Base-by-base conservation (phyloP, 2,329 filamentous ascomycete species). In the Aspergillus pseudonomiae region DNA sequence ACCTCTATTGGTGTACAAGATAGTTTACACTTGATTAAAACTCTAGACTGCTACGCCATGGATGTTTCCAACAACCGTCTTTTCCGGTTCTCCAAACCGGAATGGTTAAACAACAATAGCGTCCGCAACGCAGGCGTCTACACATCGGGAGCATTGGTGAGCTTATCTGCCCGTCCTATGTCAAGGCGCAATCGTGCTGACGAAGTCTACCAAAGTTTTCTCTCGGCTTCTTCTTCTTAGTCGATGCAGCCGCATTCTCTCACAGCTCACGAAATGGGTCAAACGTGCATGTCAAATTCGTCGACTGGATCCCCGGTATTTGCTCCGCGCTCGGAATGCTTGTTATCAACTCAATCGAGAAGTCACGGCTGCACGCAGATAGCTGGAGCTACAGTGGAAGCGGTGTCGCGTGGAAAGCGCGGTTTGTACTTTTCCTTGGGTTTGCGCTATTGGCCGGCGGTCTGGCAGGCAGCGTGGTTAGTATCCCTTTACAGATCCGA, bases 221-320 rank as follows among this genome's bases (percentile, higher is more conserved):
- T 39, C 81, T 90, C 60, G 88, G 88, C 14, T 88, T 91, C 80
- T 91, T 89, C 83, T 85, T 88, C 77, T 84, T 91, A 68, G 83
- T 91, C 77, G 88, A 91, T 70, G 86, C 87, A 64, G 84, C 88
- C 21, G 82, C 86, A 63, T 90, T 83, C 79, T 89, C 87, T 58
- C 86, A 86, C 70, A 88, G 87, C 63, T 71, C 81, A 60, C 83
- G 82, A 72, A 90, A 90, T 75, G 86, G 84, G 66, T 86, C 86
- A 57, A 77, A 83, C 63, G 83, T 88, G 24, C 87, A 90, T 77
- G 83, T 91, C 73, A 89, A 85, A 75, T 90, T 91, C 76, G 83
- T 90, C 68, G 88, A 91, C 80, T 91, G 88, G 88, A 88, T 91
- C 69, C 89, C 88, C 4, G 85, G 85, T 64, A 91, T 91, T 78